phyloP scores from a whole-genome alignment of 208 protist genomes.

The Wallacemonas sp. region DNA sequence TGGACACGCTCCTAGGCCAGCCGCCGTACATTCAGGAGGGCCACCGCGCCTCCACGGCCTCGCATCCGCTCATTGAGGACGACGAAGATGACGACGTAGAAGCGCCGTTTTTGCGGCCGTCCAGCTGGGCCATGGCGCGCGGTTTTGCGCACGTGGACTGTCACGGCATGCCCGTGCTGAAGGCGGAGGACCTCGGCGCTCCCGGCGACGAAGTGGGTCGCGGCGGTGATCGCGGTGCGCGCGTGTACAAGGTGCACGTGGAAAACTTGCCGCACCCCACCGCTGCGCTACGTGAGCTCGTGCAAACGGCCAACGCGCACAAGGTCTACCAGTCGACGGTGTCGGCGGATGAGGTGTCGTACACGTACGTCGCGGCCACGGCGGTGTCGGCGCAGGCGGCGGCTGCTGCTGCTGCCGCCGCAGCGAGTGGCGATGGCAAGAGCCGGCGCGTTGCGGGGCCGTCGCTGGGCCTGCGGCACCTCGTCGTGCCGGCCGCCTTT shows the following conservation, averaged over 20 bases:
- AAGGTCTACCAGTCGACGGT: conserved; percentile 45
- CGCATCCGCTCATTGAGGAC: conserved; percentile 13
- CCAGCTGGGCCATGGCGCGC: too few species aligned
- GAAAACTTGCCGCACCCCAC: background rate
- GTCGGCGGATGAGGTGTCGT: conserved; percentile 33
- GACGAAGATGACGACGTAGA: conserved; percentile 18
- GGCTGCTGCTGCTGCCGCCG: too few species aligned
- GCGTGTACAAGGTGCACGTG: conserved; percentile 55
- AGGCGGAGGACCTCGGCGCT: conserved; percentile 19
- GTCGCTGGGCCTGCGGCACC: conserved; percentile 26
- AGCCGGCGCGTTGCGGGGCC: conserved; percentile 25
- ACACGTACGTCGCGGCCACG: background rate
- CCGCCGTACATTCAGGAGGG: background rate
- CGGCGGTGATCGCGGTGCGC: conserved; percentile 71
- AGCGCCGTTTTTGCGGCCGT: too few species aligned
- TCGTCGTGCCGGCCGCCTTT: conserved; percentile 68
- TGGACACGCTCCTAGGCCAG: background rate
- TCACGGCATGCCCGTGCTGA: conserved; percentile 18
- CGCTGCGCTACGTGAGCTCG: background rate
- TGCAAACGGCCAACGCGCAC: conserved; percentile 25
- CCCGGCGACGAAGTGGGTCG: conserved; percentile 50
- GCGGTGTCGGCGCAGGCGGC: background rate
- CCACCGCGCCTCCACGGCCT: background rate
- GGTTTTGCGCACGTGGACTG: background rate
- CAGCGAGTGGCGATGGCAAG: conserved; percentile 21